phyloP scores from a whole-genome alignment of 441 rosid genomes.

The Arabidopsis lyrata region DNA sequence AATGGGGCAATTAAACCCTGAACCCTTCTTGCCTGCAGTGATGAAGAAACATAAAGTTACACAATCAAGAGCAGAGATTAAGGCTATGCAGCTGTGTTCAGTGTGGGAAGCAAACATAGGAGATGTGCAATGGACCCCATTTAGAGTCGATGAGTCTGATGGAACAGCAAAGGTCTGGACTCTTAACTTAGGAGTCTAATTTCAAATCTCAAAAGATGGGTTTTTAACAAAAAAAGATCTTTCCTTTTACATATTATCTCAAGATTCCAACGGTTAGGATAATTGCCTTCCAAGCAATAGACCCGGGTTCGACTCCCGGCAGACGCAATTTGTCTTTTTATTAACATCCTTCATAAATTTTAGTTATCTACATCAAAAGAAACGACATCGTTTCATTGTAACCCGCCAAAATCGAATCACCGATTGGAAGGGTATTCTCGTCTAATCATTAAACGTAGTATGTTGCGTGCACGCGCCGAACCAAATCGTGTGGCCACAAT shows the following conservation, averaged over 20 bases:
- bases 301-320: conserved; percentile 99
- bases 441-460: conserved; percentile 11
- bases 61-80: conserved; percentile 40
- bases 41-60: conserved; percentile 46
- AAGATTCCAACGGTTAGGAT: conserved; percentile 79
- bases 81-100: conserved; percentile 53
- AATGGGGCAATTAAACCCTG: conserved; percentile 63
- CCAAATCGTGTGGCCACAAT: conserved; percentile 42
- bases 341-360: not conserved
- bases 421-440: conserved; percentile 16
- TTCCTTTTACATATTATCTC: not conserved
- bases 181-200: not conserved
- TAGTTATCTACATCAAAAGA: too few species aligned
- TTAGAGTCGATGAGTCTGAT: conserved; percentile 48
- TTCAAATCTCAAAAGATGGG: conserved; percentile 8
- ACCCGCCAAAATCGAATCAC: conserved; percentile 24
- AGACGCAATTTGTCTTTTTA: conserved; percentile 51
- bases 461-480: conserved; percentile 50
- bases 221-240: not conserved
- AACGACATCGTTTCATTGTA: not conserved
- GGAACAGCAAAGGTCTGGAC: conserved; percentile 50
- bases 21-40: conserved; percentile 49
- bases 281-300: conserved; percentile 99
- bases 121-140: conserved; percentile 66
- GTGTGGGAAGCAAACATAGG: conserved; percentile 53